A percentile compares a stretch with the other conserved stretches of the same genome.
phyloP scores from a whole-genome alignment of 495 filamentous ascomycete genomes.

The Ascodesmis nigricans region DNA sequence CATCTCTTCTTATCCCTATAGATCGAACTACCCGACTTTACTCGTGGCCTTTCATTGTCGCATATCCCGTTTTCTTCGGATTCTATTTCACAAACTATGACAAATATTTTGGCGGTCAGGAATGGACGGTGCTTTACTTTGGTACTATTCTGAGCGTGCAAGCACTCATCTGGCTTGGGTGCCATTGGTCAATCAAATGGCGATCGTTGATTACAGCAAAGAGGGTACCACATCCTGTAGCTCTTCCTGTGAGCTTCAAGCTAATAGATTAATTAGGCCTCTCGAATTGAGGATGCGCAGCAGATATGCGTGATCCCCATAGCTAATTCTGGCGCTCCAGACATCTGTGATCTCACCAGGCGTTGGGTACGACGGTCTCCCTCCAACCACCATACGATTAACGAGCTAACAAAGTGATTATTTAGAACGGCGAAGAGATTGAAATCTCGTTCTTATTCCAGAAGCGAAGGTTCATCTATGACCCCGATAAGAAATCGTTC shows the following conservation, averaged over 20 bases:
- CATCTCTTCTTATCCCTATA: slow-evolving; percentile 73
- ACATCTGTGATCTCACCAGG: slow-evolving; percentile 72
- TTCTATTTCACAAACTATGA: slow-evolving; percentile 78
- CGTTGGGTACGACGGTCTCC: too few relatives aligned
- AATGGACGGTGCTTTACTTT: slow-evolving; percentile 94
- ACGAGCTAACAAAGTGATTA: too few relatives aligned
- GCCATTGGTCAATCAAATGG: slow-evolving; percentile 87
- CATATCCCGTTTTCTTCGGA: slow-evolving; percentile 79
- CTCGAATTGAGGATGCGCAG: slow-evolving; percentile 50
- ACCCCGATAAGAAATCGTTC: slow-evolving; percentile 44
- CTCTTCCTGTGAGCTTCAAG: slow-evolving; percentile 4
- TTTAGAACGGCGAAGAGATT: slow-evolving; percentile 45
- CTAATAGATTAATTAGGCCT: too few relatives aligned
- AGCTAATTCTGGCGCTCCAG: slow-evolving; percentile 69
- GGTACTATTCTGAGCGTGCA: slow-evolving; percentile 72
- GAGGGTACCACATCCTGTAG: slow-evolving; percentile 19
- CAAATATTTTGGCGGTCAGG: slow-evolving; percentile 61
- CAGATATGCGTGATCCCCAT: slow-evolving; percentile 86
- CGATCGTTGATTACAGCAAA: slow-evolving; percentile 61
- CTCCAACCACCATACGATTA: too few relatives aligned
- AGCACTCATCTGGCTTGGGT: slow-evolving; percentile 80
- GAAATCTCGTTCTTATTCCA: slow-evolving; percentile 89
- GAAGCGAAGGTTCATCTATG: slow-evolving; percentile 86
- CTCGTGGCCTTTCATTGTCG: slow-evolving; percentile 70
- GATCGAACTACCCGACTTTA: slow-evolving; percentile 65